phyloP scores from a whole-genome alignment of 345 rosid genomes.

The Dimocarpus longan region DNA sequence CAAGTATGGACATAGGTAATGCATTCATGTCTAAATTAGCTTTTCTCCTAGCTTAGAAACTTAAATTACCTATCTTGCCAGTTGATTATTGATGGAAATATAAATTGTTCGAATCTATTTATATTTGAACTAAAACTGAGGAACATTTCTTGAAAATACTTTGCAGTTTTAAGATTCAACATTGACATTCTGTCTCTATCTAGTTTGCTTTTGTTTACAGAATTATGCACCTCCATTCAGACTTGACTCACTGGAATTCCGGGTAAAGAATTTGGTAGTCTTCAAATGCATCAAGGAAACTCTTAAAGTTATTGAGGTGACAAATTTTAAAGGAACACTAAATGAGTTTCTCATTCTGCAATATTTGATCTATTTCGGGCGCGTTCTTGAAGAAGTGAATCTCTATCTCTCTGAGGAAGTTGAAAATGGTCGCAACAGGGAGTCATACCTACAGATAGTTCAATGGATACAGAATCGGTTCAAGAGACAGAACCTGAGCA shows the following conservation, averaged over 20 bases:
- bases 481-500: neutral
- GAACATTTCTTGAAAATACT: no score
- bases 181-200: no score
- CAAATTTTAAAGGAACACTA: conserved; percentile 25
- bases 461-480: neutral
- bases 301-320: conserved; percentile 38
- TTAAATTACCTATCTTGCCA: neutral
- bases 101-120: no score
- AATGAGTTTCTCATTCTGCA: conserved; percentile 26
- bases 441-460: neutral
- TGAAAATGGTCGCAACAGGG: conserved; percentile 7
- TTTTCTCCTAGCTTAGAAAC: neutral
- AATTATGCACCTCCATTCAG: conserved; percentile 17
- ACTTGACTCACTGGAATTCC: conserved; percentile 12
- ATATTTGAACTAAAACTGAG: no score
- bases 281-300: conserved; percentile 29
- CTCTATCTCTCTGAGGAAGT: conserved; percentile 21
- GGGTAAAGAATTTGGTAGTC: neutral
- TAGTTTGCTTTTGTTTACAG: conserved; percentile 3
- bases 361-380: conserved; percentile 27
- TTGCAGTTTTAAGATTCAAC: no score
- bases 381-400: conserved; percentile 28
- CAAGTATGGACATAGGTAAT: no score
- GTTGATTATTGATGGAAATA: no score
- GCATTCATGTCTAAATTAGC: neutral